A percentile compares a stretch with the other conserved stretches of the same genome.
Evolutionary conservation across 2,329 filamentous ascomycete species (phyloP).

Genomic region (Aspergillus fumigatiaffinis): DNA sequence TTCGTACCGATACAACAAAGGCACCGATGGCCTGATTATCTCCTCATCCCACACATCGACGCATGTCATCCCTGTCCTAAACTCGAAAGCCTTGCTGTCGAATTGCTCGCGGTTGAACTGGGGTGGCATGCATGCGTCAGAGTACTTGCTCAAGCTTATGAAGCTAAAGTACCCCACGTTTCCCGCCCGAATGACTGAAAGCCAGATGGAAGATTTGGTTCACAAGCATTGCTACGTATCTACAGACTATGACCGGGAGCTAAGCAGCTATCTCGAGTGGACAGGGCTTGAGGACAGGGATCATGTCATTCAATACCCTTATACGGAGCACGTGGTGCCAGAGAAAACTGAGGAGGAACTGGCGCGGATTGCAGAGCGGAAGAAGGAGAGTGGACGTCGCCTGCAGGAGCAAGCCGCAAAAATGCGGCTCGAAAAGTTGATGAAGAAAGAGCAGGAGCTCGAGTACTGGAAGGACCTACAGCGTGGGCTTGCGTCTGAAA

Average conservation of each 20-base stretch:
- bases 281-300: conserved; percentile 86
- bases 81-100: conserved; percentile 76
- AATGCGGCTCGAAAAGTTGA: conserved; percentile 91
- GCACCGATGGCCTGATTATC: conserved; percentile 79
- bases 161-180: conserved; percentile 89
- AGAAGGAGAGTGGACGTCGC: conserved; percentile 87
- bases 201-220: conserved; percentile 83
- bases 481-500: conserved; percentile 64
- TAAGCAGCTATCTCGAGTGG: conserved; percentile 79
- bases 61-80: conserved; percentile 88
- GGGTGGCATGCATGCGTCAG: conserved; percentile 85
- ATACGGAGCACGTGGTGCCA: conserved; percentile 80
- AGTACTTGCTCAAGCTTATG: conserved; percentile 87
- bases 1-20: conserved; percentile 88
- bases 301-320: conserved; percentile 86
- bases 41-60: conserved; percentile 92
- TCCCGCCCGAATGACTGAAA: conserved; percentile 76
- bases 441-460: conserved; percentile 91
- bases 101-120: conserved; percentile 90
- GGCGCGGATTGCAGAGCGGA: conserved; percentile 82
- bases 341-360: conserved; percentile 96
- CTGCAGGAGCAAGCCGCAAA: conserved; percentile 95
- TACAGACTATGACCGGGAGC: conserved; percentile 73
- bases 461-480: conserved; percentile 91
- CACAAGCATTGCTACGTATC: conserved; percentile 88